Conservation (phyloP, 2,329 filamentous ascomycete genomes). For the Paraphaeosphaeria minitans region DNA sequence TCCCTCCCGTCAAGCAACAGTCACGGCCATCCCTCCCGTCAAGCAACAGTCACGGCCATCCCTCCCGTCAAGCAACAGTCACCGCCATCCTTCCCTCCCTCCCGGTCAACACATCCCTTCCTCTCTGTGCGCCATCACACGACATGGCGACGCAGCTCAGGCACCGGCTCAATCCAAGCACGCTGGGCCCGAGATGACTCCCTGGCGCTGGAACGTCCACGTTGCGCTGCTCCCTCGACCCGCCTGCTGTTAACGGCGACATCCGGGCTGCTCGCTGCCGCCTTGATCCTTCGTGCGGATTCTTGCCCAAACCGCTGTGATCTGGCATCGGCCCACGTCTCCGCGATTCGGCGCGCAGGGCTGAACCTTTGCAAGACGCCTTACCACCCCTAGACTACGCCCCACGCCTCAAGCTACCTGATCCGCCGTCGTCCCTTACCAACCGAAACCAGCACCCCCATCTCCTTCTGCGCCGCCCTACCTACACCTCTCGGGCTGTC, state of each 20-base stretch:
- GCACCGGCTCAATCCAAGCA: conserved; percentile 16
- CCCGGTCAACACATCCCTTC: no score
- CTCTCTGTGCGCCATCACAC: conserved; percentile 14
- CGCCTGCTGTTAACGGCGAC: conserved; percentile 1
- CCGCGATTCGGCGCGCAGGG: conserved; percentile 19
- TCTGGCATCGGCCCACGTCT: conserved; percentile 13
- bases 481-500: background rate
- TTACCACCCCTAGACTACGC: no score
- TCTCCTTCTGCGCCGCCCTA: background rate
- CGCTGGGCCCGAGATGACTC: background rate
- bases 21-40: no score
- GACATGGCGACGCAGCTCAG: conserved; percentile 8
- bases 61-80: no score
- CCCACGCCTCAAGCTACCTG: conserved; percentile 11
- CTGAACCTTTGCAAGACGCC: no score
- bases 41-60: no score
- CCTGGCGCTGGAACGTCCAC: conserved; percentile 11
- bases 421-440: conserved; percentile 1
- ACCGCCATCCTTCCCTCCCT: no score
- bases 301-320: conserved; percentile 7
- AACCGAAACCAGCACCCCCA: background rate
- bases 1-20: no score
- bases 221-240: background rate
- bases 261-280: conserved; percentile 3
- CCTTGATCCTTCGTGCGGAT: background rate